phyloP scores from a whole-genome alignment of 2,329 filamentous ascomycete genomes.

The Claviceps sp. region DNA sequence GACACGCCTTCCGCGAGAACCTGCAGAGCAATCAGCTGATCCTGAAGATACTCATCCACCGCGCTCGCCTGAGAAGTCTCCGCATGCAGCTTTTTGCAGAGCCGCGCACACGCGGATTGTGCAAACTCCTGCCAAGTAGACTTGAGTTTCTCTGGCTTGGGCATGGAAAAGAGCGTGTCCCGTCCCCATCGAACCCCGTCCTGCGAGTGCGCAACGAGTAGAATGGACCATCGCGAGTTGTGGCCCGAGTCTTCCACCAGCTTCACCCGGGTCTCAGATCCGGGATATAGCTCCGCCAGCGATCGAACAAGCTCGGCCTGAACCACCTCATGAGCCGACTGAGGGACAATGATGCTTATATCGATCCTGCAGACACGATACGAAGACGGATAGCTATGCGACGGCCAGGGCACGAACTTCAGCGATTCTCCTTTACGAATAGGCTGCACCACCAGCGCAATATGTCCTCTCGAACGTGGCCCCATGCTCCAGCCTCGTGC shows the following conservation, averaged over 20 bases:
- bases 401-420: slow-evolving; percentile 17
- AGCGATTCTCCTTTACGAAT: slow-evolving; percentile 23
- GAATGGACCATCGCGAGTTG: slow-evolving; percentile 37
- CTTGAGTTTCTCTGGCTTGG: slow-evolving; percentile 29
- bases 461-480: slow-evolving; percentile 24
- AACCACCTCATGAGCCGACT: slow-evolving; percentile 27
- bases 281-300: slow-evolving; percentile 28
- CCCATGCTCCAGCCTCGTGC: slow-evolving; percentile 39
- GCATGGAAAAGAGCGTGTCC: slow-evolving; percentile 28
- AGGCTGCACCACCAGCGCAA: slow-evolving; percentile 28
- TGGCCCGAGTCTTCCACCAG: slow-evolving; percentile 37
- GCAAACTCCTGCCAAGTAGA: slow-evolving; percentile 15
- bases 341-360: slow-evolving; percentile 36
- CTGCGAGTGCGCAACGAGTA: slow-evolving; percentile 41
- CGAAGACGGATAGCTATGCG: slow-evolving; percentile 12
- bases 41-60: slow-evolving; percentile 45
- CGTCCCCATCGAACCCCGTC: slow-evolving; percentile 32
- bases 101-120: slow-evolving; percentile 28
- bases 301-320: slow-evolving; percentile 25
- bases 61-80: slow-evolving; percentile 32
- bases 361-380: slow-evolving; percentile 32
- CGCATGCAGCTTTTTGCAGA: slow-evolving; percentile 30
- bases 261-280: slow-evolving; percentile 29
- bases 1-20: slow-evolving; percentile 40
- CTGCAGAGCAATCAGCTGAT: slow-evolving; percentile 48